phyloP scores from a whole-genome alignment of 2,329 filamentous ascomycete genomes.

The Endothia cerciana region DNA sequence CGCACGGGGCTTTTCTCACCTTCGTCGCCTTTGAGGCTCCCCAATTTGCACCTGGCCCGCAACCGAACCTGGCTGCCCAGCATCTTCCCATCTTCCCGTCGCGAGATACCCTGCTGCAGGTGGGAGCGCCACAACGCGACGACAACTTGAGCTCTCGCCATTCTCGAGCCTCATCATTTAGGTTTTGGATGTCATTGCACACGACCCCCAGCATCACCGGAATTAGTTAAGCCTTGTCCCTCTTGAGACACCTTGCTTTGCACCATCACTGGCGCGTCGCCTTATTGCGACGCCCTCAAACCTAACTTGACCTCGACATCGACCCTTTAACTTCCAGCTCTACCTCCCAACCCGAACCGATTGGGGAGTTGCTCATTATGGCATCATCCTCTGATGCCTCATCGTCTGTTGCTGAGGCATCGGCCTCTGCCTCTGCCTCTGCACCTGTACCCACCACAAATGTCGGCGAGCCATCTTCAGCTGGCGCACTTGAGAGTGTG shows the following conservation, averaged over 20 bases:
- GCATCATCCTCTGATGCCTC: slow-evolving; percentile 21
- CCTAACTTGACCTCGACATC: slow-evolving; percentile 14
- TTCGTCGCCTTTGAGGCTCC: neutral
- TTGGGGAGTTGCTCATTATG: slow-evolving; percentile 22
- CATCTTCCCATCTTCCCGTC: slow-evolving; percentile 20
- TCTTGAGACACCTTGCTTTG: slow-evolving; percentile 11
- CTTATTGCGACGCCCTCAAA: slow-evolving; percentile 25
- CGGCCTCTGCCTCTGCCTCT: slow-evolving; percentile 10
- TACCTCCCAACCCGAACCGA: neutral
- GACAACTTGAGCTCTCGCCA: slow-evolving; percentile 12
- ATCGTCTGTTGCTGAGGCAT: slow-evolving; percentile 15
- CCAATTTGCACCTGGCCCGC: slow-evolving; percentile 4
- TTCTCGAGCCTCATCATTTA: slow-evolving; percentile 20
- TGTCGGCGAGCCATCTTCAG: slow-evolving; percentile 22
- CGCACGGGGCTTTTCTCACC: slow-evolving; percentile 1
- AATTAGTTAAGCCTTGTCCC: neutral
- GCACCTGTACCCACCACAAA: slow-evolving; percentile 16
- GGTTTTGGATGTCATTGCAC: slow-evolving; percentile 11
- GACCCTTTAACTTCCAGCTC: slow-evolving; percentile 5
- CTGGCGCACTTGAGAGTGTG: slow-evolving; percentile 17
- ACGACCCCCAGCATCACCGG: neutral
- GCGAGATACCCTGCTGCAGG: slow-evolving; percentile 14
- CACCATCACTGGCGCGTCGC: slow-evolving; percentile 23
- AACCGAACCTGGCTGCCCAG: slow-evolving; percentile 6
- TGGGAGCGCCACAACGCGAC: slow-evolving; percentile 24